Conservation (phyloP, 352 stramenopile species). For the Pythium rhizo-oryzae region DNA sequence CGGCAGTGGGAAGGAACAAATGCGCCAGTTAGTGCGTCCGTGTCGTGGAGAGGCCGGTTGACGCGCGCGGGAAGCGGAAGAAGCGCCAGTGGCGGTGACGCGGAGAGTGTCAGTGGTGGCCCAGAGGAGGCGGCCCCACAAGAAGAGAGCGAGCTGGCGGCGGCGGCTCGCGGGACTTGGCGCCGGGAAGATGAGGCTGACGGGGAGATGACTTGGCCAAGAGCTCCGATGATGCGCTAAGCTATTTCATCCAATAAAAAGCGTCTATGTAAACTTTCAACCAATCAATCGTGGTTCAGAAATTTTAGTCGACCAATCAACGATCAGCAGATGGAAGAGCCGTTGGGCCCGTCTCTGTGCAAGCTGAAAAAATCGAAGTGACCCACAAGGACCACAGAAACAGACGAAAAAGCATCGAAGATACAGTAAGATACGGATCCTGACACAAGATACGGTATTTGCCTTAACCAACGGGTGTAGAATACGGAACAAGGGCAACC, state of each 20-base stretch:
- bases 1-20: not conserved
- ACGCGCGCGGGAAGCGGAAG: not conserved
- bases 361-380: conserved; percentile 7
- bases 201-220: not conserved
- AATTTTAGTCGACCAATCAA: conserved; percentile 18
- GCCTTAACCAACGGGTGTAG: not conserved
- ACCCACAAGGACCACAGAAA: conserved; percentile 1
- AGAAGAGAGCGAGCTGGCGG: not conserved
- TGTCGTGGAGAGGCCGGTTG: not conserved
- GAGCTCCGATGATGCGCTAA: not conserved
- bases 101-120: not conserved
- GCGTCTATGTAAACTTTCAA: not conserved
- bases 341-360: conserved; percentile 8
- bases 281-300: conserved; percentile 1
- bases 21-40: not conserved
- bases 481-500: conserved; percentile 15
- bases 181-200: not conserved
- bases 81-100: not conserved
- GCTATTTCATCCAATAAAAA: conserved; percentile 19
- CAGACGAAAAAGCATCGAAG: not conserved
- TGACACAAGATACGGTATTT: not conserved
- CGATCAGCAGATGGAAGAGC: not conserved
- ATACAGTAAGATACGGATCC: conserved; percentile 1
- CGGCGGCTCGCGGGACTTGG: no score
- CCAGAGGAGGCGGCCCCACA: not conserved